phyloP scores from a whole-genome alignment of 75 land plant species.

The Pinus tabuliformis region DNA sequence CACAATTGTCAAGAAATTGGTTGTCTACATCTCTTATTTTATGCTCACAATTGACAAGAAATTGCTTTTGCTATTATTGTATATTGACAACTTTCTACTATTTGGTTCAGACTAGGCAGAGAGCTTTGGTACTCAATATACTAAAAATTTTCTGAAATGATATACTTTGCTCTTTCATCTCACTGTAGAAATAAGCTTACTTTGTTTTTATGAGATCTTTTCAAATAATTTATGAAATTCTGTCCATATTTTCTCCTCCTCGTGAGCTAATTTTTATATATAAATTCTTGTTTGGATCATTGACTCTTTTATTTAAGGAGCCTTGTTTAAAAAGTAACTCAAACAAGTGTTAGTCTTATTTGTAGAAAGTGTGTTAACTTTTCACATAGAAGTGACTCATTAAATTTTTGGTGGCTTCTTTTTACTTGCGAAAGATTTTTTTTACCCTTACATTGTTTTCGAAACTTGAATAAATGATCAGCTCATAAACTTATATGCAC shows the following conservation, averaged over 20 bases:
- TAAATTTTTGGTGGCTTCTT: background rate
- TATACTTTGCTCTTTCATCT: constrained; percentile 2
- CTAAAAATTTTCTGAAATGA: constrained; percentile 32
- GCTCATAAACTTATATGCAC: too few species aligned
- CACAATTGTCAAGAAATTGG: too few species aligned
- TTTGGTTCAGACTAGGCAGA: constrained; percentile 24
- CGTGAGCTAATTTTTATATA: too few species aligned
- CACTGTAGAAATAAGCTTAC: background rate
- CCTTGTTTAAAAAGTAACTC: background rate
- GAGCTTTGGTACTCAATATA: constrained; percentile 28
- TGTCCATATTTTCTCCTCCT: too few species aligned
- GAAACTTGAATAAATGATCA: too few species aligned
- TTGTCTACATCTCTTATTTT: too few species aligned
- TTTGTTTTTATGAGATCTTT: background rate
- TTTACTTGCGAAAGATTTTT: too few species aligned
- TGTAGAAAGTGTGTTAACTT: too few species aligned
- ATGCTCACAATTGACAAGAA: too few species aligned
- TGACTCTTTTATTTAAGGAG: background rate
- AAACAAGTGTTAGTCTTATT: background rate
- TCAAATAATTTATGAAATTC: too few species aligned
- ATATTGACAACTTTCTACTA: constrained; percentile 7
- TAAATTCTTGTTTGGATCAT: background rate
- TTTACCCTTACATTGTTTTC: too few species aligned
- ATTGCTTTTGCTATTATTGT: background rate
- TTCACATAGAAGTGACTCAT: too few species aligned